phyloP scores from a whole-genome alignment of 345 rosid species.

The Arabidopsis suecica region DNA sequence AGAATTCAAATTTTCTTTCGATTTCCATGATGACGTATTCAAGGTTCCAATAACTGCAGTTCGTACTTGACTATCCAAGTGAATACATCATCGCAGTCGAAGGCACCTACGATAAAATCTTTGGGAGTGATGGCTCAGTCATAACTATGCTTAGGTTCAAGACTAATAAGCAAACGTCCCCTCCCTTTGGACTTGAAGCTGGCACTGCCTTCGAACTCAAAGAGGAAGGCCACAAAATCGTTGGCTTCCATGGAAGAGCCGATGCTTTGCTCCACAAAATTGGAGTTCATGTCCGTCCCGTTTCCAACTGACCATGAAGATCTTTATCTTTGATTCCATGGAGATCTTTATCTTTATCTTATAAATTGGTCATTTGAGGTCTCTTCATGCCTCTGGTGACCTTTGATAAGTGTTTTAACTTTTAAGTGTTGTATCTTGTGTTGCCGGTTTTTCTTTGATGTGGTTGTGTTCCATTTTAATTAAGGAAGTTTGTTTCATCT shows the following conservation, averaged over 20 bases:
- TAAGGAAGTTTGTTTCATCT: background rate
- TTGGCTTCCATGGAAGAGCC: constrained; percentile 41
- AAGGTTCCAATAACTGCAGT: background rate
- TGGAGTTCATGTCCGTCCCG: constrained; percentile 36
- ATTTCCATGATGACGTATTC: background rate
- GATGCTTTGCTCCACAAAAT: constrained; percentile 17
- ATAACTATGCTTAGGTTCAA: constrained; percentile 37
- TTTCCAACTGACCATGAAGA: constrained; percentile 27
- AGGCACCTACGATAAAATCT: constrained; percentile 30
- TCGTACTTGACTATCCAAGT: constrained; percentile 42
- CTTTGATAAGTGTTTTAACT: background rate
- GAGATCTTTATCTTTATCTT: background rate
- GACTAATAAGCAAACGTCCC: constrained; percentile 40
- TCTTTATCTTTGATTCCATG: constrained; percentile 7
- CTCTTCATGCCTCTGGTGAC: background rate
- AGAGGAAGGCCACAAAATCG: constrained; percentile 31
- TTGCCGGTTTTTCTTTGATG: background rate
- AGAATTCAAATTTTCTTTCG: background rate
- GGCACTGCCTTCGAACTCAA: constrained; percentile 13
- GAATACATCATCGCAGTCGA: constrained; percentile 35
- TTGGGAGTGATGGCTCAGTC: constrained; percentile 13
- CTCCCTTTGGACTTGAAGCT: constrained; percentile 38
- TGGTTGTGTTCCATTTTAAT: constrained; percentile 5
- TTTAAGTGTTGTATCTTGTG: background rate
- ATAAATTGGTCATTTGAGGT: background rate